Conservation (phyloP, 441 rosid genomes). For the Isatis lusitanica region DNA sequence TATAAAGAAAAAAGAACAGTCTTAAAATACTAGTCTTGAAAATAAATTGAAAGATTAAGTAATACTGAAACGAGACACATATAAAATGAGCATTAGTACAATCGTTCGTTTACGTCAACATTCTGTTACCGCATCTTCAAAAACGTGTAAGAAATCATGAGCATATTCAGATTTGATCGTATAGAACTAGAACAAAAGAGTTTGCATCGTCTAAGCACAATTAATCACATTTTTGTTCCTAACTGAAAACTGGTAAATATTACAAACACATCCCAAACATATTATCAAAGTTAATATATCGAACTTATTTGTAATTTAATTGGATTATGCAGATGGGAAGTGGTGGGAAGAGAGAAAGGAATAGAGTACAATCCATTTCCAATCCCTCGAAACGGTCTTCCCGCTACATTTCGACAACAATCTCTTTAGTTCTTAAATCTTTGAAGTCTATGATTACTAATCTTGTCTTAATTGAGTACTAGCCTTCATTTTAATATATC, state of each 20-base stretch:
- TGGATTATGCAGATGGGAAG: constrained; percentile 68
- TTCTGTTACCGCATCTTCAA: neutral
- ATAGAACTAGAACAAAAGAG: neutral
- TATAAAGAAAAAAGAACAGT: neutral
- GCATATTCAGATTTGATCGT: neutral
- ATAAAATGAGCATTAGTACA: neutral
- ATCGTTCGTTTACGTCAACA: neutral
- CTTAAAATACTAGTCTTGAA: neutral
- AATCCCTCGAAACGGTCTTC: constrained; percentile 74
- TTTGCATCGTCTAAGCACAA: constrained; percentile 9
- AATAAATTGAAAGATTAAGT: neutral
- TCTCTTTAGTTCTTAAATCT: constrained; percentile 23
- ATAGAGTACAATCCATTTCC: constrained; percentile 89
- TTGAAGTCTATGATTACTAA: neutral
- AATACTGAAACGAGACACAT: no score
- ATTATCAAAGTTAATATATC: neutral
- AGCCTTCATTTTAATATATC: neutral
- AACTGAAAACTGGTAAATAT: neutral
- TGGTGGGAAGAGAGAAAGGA: constrained; percentile 61
- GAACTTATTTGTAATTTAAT: neutral
- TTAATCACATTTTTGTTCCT: neutral
- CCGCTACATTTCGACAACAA: constrained; percentile 62
- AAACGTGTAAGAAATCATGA: neutral
- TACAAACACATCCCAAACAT: neutral
- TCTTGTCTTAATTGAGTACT: constrained; percentile 11